phyloP scores from a whole-genome alignment of 148 eudicot genomes.

The Fallopia convolvulus region DNA sequence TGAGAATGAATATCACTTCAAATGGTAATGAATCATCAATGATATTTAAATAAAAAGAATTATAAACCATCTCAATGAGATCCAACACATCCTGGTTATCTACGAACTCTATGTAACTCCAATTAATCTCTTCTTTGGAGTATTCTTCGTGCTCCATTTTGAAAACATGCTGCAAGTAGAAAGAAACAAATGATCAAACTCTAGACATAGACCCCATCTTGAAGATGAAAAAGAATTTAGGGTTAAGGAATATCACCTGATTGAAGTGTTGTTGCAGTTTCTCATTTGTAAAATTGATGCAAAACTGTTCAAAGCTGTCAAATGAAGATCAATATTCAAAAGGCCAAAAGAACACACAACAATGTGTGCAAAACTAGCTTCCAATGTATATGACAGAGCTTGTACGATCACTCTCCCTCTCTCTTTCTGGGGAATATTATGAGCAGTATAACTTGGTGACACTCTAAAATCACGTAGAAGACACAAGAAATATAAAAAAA shows the following conservation, averaged over 20 bases:
- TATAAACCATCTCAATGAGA: constrained; percentile 53
- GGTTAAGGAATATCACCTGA: constrained; percentile 25
- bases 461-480: not conserved
- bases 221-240: not conserved
- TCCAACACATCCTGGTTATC: constrained; percentile 63
- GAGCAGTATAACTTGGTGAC: not conserved
- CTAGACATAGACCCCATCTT: not conserved
- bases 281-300: constrained; percentile 54
- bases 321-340: constrained; percentile 13
- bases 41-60: not conserved
- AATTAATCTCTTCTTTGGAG: constrained; percentile 56
- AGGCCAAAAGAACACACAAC: not conserved
- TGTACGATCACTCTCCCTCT: not conserved
- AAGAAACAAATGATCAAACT: not conserved
- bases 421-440: not conserved
- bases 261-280: constrained; percentile 62
- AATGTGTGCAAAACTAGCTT: not conserved
- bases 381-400: not conserved
- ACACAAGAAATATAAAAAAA: not conserved
- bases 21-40: not conserved
- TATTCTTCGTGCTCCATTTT: constrained; percentile 65
- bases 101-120: constrained; percentile 69
- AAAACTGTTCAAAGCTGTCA: constrained; percentile 55
- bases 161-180: constrained; percentile 49
- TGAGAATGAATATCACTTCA: not conserved